Conservation (phyloP, 805 yeast species). For the Yarrowia porcina region DNA sequence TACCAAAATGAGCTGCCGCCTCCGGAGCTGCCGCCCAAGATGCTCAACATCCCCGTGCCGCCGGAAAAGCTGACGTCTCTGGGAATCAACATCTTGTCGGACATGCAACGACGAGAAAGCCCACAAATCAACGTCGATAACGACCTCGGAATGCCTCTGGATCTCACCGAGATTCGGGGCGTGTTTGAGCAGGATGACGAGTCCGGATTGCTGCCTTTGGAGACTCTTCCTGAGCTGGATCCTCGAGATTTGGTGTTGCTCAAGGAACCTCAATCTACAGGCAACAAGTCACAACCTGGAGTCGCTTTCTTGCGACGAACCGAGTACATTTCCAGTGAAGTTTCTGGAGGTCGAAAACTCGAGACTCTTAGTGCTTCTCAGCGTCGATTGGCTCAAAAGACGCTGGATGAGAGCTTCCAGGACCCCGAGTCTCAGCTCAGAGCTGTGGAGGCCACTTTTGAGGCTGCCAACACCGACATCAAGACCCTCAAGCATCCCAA, state of each 20-base stretch:
- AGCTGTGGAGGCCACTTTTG: constrained; percentile 78
- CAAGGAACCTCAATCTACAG: constrained; percentile 61
- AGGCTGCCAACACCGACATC: constrained; percentile 49
- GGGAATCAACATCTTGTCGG: constrained; percentile 53
- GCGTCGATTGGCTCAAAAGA: constrained; percentile 30
- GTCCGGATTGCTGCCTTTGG: constrained; percentile 37
- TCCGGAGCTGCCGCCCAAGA: constrained; percentile 87
- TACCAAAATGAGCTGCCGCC: constrained; percentile 88
- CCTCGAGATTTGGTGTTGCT: constrained; percentile 74
- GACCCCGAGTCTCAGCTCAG: constrained; percentile 63
- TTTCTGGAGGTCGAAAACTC: constrained; percentile 27
- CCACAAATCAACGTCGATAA: constrained; percentile 37
- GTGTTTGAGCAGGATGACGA: constrained; percentile 61
- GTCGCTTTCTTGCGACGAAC: constrained; percentile 91
- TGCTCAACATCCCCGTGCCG: constrained; percentile 54
- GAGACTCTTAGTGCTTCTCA: constrained; percentile 33
- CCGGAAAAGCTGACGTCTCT: constrained; percentile 47
- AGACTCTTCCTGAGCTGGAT: constrained; percentile 52
- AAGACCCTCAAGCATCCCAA: constrained; percentile 67
- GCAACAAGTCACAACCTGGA: constrained; percentile 35
- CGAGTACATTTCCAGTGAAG: constrained; percentile 64
- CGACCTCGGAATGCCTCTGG: constrained; percentile 72
- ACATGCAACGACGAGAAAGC: constrained; percentile 73
- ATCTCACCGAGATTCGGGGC: constrained; percentile 62
- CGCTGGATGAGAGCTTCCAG: constrained; percentile 38